A percentile compares a stretch with the other conserved stretches of the same genome.
phyloP scores from a whole-genome alignment of 495 filamentous ascomycete species.

The Pseudomonodictys pantanalensis region DNA sequence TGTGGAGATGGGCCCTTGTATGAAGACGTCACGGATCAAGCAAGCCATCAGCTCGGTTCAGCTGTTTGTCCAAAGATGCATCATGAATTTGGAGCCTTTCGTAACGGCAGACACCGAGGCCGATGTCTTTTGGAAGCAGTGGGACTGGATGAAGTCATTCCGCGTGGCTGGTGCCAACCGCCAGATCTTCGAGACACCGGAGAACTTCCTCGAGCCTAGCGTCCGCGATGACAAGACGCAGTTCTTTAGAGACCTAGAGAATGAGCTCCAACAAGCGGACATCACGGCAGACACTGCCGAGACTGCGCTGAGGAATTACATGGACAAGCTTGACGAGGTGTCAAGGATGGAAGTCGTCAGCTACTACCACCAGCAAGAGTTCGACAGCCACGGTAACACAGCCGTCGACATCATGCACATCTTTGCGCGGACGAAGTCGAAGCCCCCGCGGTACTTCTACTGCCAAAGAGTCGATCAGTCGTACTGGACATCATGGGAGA shows the following conservation, averaged over 20 bases:
- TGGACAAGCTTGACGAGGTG: too few species aligned
- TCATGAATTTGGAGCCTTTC: constrained; percentile 39
- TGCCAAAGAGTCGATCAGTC: too few species aligned
- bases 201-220: neutral
- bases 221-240: neutral
- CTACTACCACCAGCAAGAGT: too few species aligned
- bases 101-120: constrained; percentile 6
- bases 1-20: constrained; percentile 35
- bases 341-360: too few species aligned
- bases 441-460: too few species aligned
- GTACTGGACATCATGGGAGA: too few species aligned
- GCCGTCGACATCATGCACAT: too few species aligned
- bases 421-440: too few species aligned
- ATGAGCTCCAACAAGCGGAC: neutral
- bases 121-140: neutral
- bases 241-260: neutral
- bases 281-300: too few species aligned
- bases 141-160: neutral
- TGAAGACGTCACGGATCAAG: constrained; percentile 40
- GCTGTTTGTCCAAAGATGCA: constrained; percentile 40
- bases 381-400: too few species aligned
- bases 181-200: neutral
- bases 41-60: constrained; percentile 43
- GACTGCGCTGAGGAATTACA: too few species aligned
- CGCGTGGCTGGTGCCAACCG: neutral